Evolutionary conservation across 345 rosid genomes (phyloP).

Genomic region (Dimocarpus longan): DNA sequence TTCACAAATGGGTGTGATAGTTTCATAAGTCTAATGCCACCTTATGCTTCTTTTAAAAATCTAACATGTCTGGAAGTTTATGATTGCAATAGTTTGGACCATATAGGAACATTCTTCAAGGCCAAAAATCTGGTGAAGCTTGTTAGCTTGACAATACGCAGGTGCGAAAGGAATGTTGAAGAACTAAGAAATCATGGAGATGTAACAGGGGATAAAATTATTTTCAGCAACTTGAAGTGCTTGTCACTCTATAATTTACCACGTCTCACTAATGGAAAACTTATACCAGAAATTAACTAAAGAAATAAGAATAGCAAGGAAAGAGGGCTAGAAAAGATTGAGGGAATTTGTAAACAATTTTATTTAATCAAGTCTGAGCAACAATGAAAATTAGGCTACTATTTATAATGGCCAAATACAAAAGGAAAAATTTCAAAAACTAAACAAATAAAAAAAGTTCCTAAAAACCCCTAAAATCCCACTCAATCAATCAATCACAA

Average conservation of each 20-base stretch:
- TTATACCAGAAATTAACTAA: too few species aligned
- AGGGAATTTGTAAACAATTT: too few species aligned
- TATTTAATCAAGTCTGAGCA: too few species aligned
- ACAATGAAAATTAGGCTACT: too few species aligned
- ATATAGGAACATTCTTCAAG: not conserved
- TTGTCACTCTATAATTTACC: not conserved
- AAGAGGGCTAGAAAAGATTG: too few species aligned
- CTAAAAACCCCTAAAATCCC: too few species aligned
- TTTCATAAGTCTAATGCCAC: not conserved
- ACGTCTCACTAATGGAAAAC: too few species aligned
- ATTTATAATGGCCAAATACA: too few species aligned
- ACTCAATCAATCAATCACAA: too few species aligned
- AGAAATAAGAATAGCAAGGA: too few species aligned
- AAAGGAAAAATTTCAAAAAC: too few species aligned
- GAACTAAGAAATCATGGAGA: not conserved
- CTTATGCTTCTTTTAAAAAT: not conserved
- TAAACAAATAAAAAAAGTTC: too few species aligned
- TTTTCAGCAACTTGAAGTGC: not conserved
- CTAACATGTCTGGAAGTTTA: not conserved
- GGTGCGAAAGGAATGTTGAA: not conserved
- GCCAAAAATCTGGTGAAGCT: not conserved
- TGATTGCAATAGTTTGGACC: not conserved
- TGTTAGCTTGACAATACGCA: not conserved
- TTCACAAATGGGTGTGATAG: not conserved
- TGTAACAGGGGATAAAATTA: not conserved